Percentiles rank a stretch among this genome's conserved stretches.
phyloP scores from a whole-genome alignment of 2,329 filamentous ascomycete genomes.

The Penicillium janthinellum region DNA sequence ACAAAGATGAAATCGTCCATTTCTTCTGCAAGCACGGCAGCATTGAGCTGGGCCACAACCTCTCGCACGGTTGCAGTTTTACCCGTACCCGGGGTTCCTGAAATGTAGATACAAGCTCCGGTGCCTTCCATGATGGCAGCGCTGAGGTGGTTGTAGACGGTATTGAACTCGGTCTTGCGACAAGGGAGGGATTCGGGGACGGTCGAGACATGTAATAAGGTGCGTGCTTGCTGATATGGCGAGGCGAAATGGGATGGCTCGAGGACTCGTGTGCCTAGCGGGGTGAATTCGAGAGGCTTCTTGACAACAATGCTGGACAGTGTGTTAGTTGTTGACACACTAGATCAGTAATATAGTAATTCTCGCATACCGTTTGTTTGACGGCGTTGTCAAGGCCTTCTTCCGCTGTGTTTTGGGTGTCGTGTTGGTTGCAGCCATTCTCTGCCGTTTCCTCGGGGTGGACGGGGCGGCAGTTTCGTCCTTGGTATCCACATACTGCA shows the following conservation, averaged over 20 bases:
- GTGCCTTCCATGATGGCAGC: constrained; percentile 91
- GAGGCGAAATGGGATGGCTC: constrained; percentile 74
- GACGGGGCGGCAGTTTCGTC: constrained; percentile 38
- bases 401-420: constrained; percentile 47
- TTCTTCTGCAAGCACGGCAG: constrained; percentile 84
- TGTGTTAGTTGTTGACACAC: background rate
- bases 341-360: no score
- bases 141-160: constrained; percentile 91
- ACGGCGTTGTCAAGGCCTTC: constrained; percentile 60
- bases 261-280: constrained; percentile 82
- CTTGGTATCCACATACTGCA: constrained; percentile 43
- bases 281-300: constrained; percentile 92
- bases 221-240: constrained; percentile 88
- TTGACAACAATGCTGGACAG: constrained; percentile 66
- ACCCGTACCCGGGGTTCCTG: constrained; percentile 94
- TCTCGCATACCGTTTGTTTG: constrained; percentile 59
- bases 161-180: constrained; percentile 85
- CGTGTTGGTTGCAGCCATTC: constrained; percentile 47
- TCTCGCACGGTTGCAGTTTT: constrained; percentile 98
- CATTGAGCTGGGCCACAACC: constrained; percentile 84
- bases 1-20: constrained; percentile 98
- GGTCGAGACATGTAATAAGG: constrained; percentile 87
- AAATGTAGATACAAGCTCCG: constrained; percentile 97
- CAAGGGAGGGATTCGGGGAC: constrained; percentile 89
- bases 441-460: constrained; percentile 62